Evolutionary conservation across 305 asterid species (phyloP), one percentile per base, ranked within the genome.

Genomic region (Lippia alba): DNA sequence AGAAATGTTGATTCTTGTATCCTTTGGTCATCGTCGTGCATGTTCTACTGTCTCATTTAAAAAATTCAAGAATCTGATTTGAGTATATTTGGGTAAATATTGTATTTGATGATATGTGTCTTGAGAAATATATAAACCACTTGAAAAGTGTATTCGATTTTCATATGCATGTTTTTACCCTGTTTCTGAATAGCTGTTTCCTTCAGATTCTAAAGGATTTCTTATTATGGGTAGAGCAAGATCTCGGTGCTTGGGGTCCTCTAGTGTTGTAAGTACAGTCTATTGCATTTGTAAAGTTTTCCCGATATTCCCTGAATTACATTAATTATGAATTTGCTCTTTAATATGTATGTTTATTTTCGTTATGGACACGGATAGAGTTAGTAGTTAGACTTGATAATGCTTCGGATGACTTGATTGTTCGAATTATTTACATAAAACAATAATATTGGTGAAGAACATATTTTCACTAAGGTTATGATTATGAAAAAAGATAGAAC

Each of bases 221-320:
- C 82, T 82, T 94, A 76, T 32, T 78, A 70, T 94, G 99, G 99
- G 80, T 94, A 56, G 89, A 94, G 53, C 79, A 84, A 73, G 95
- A 94, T 87, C 99, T 94, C 78, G 99, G 99, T 77, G 88, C 94
- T 74, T 94, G 99, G 97, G 99, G 97, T 81, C 99, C 97, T 80
- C 80, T 94, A 56, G 97, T 78, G 73, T 77, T 94, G 99, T 94
- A 87, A 86, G 97, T 90, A 53, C 71, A 58, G 54, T 50, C 70
- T 39, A 48, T 65, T 59, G 32, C 55, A 30, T 46, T 71, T 32
- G 51, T 49, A 5, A 40, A 53, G 30, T 24, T 24, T 24, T 24
- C 3, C 16, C n/a, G 46, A 61, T 45, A 41, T 59, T 66, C 3
- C 54, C 4, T 50, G n/a, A 36, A 14, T 71, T 50, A 45, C 19